Evolutionary conservation across 768 basidiomycete species (phyloP).

Genomic region (Leccinum subgranulosum): DNA sequence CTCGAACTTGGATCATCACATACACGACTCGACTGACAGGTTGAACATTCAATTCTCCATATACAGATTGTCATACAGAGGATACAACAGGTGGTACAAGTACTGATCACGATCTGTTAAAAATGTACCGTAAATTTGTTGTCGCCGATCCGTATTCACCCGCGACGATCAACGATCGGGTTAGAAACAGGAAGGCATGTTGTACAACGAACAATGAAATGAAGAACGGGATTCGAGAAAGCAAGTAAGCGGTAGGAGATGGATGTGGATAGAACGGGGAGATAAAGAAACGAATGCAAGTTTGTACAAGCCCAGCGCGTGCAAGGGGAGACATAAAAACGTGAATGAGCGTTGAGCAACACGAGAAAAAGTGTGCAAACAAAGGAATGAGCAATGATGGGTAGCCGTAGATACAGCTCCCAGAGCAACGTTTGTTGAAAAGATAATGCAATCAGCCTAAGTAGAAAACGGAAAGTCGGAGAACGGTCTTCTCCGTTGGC

Average conservation of each 20-base stretch:
- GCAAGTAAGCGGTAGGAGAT: not conserved
- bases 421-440: not conserved
- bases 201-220: slow-evolving; percentile 19
- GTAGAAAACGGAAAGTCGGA: not conserved
- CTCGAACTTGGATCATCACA: not conserved
- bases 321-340: not conserved
- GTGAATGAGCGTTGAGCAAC: slow-evolving; percentile 4
- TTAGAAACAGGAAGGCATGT: not conserved
- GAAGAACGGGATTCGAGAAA: not conserved
- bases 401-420: not conserved
- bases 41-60: slow-evolving; percentile 11
- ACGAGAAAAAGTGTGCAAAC: not conserved
- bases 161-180: slow-evolving; percentile 14
- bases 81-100: slow-evolving; percentile 22
- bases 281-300: not conserved
- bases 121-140: slow-evolving; percentile 20
- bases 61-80: slow-evolving; percentile 22
- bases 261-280: not conserved
- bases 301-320: slow-evolving; percentile 8
- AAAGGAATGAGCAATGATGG: slow-evolving; percentile 2
- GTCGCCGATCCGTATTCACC: slow-evolving; percentile 3
- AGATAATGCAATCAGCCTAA: not conserved
- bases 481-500: not conserved
- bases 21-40: not conserved
- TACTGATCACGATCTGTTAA: slow-evolving; percentile 7